Conservation (phyloP, 805 yeast genomes). For the Candida gorgasii region DNA sequence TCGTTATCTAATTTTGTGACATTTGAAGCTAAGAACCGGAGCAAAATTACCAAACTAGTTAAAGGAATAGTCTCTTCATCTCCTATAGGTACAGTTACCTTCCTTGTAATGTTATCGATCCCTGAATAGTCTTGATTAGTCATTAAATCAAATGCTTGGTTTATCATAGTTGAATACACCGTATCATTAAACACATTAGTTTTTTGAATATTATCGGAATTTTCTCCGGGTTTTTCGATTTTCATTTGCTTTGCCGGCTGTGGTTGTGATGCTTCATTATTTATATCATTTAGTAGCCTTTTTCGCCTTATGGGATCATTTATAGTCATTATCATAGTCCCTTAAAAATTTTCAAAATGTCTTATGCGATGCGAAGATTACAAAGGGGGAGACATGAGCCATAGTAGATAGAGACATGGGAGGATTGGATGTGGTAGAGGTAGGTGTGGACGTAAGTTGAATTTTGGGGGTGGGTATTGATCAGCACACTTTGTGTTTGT, state of each 20-base stretch:
- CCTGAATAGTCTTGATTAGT: constrained; percentile 57
- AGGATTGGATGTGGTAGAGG: background rate
- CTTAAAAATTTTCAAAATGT: constrained; percentile 3
- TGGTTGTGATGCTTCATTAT: constrained; percentile 1
- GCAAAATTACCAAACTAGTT: constrained; percentile 53
- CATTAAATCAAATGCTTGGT: constrained; percentile 68
- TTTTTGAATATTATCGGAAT: constrained; percentile 4
- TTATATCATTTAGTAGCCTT: constrained; percentile 22
- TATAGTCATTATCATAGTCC: constrained; percentile 36
- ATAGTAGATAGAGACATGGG: background rate
- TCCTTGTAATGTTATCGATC: constrained; percentile 59
- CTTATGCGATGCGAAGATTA: constrained; percentile 3
- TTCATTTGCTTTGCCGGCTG: background rate
- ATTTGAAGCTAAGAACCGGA: constrained; percentile 61
- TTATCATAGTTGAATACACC: constrained; percentile 50
- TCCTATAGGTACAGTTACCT: constrained; percentile 52
- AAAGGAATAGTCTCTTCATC: constrained; percentile 56
- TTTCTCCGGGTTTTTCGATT: constrained; percentile 1
- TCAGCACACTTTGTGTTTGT: too few relatives aligned
- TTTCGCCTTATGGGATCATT: constrained; percentile 39
- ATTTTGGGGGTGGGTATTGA: too few relatives aligned
- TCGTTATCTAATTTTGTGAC: constrained; percentile 66
- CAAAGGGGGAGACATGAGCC: background rate
- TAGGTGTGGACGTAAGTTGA: too few relatives aligned
- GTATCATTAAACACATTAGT: constrained; percentile 31